Base-by-base conservation (phyloP, 2,329 filamentous ascomycete species). In the Bertia moriformis region DNA sequence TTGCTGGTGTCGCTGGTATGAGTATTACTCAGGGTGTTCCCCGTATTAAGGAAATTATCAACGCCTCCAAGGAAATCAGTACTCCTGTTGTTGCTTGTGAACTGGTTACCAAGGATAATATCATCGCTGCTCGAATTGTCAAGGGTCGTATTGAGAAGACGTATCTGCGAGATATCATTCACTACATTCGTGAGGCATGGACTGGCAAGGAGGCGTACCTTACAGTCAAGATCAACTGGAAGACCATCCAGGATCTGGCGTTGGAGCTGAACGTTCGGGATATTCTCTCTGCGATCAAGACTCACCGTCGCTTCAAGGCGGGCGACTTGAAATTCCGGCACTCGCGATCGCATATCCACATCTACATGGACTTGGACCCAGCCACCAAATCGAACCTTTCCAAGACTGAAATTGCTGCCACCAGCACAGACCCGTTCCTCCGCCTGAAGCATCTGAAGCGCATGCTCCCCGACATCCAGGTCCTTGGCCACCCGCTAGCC, bases 11-110 rank as follows among this genome's bases (percentile, higher is more conserved):
- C 46, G 91, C 91, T 33, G 89, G 89, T 57, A 96, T 98, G 91
- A 94, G 86, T 71, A 94, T 98, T 54, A 98, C 91, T 0, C 86
- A 95, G 54, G 91, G 91, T 83, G 91, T 98, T 4, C 91, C 91
- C 1, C 89, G 91, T 78, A 98, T 98, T 66, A 98, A 98, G 63
- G 91, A 98, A 68, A 98, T 98, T 48, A 98, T 98, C 76, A 98
- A 98, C 61, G 91, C 91, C 4, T 94, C 87, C 5, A 93, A 87
- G 56, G 67, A 69, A 38, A 98, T 98, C 59, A 93, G 83, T 57
- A 98, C 91, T 1, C 91, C 91, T 0, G 82, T 98, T 53, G 93
- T 98, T 48, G 78, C 74, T 4, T 96, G 91, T 51, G 80, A 84
- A 3, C 67, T 96, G 4, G 71, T 85, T 45, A 91, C 87, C 52